These are phyloP conservation scores for Glycine soja DNA, from an alignment of 306 rosid species.

Conservation along the genomic window DNA sequence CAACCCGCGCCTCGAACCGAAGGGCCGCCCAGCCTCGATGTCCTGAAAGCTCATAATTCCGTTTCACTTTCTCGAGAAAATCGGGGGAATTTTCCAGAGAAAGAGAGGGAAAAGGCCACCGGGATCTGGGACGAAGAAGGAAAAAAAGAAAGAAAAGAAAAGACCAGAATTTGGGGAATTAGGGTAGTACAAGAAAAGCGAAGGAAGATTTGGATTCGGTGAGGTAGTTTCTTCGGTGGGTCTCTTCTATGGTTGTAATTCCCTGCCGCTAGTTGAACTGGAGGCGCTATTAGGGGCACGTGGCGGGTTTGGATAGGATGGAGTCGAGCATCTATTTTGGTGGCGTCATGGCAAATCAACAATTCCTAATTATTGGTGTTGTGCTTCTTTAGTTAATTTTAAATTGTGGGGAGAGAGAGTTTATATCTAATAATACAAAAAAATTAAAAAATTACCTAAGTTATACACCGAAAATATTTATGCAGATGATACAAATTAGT, in stretches of 20 bases:
- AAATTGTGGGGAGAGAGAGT: slow-evolving; percentile 12
- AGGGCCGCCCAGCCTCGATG: slow-evolving; percentile 82
- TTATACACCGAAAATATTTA: no score
- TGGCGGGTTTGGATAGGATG: background rate
- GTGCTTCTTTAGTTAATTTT: background rate
- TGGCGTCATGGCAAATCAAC: slow-evolving; percentile 31
- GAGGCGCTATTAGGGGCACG: slow-evolving; percentile 1
- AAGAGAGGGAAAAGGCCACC: background rate
- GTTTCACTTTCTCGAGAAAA: slow-evolving; percentile 58
- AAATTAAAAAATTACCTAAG: no score
- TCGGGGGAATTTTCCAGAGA: slow-evolving; percentile 47
- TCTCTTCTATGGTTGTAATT: slow-evolving; percentile 31
- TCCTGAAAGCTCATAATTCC: slow-evolving; percentile 91
- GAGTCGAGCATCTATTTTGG: background rate
- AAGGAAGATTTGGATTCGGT: slow-evolving; percentile 41
- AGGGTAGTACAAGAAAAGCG: slow-evolving; percentile 14
- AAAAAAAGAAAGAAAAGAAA: no score
- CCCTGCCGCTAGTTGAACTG: slow-evolving; percentile 40
- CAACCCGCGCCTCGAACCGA: slow-evolving; percentile 67
- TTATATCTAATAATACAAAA: no score
- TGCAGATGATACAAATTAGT: no score
- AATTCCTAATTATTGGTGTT: slow-evolving; percentile 27
- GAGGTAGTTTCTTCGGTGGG: slow-evolving; percentile 40
- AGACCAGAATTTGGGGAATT: slow-evolving; percentile 23
- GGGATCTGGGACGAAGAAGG: slow-evolving; percentile 36